Evolutionary conservation across 2,329 filamentous ascomycete species (phyloP).

Genomic region (Fusarium coffeatum): DNA sequence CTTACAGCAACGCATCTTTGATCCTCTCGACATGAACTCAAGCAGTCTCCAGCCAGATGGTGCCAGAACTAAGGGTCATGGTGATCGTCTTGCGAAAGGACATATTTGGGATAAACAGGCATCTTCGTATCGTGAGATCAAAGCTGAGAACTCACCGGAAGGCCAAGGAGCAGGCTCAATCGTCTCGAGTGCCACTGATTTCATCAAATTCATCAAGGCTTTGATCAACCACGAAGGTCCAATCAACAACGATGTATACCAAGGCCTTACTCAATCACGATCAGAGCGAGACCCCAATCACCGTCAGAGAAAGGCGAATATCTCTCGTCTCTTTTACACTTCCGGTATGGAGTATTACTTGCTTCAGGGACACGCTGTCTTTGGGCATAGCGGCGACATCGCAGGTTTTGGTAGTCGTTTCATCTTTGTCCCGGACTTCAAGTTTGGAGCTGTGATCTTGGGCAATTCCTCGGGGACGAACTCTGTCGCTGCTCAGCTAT

Average conservation of each 20-base stretch:
- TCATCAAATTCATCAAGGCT: constrained; percentile 47
- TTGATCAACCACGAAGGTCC: constrained; percentile 42
- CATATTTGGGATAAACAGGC: constrained; percentile 22
- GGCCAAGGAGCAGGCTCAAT: constrained; percentile 48
- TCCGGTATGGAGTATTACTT: constrained; percentile 42
- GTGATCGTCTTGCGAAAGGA: neutral
- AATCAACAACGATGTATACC: constrained; percentile 41
- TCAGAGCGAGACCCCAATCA: constrained; percentile 28
- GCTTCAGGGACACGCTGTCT: constrained; percentile 38
- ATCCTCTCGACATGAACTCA: neutral
- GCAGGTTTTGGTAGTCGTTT: constrained; percentile 44
- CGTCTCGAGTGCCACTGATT: constrained; percentile 46
- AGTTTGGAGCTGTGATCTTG: constrained; percentile 44
- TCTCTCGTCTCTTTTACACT: constrained; percentile 30
- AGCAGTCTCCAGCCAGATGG: constrained; percentile 6
- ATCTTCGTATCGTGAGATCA: neutral
- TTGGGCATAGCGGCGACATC: constrained; percentile 44
- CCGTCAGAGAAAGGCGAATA: constrained; percentile 11
- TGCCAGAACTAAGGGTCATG: neutral
- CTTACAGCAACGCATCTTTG: neutral
- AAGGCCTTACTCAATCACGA: constrained; percentile 38
- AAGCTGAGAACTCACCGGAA: constrained; percentile 37
- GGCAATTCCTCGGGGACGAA: constrained; percentile 40
- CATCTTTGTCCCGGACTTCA: constrained; percentile 45
- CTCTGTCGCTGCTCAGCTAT: constrained; percentile 30